Conservation (phyloP, 768 basidiomycete species). For the Agrocybe pediades region DNA sequence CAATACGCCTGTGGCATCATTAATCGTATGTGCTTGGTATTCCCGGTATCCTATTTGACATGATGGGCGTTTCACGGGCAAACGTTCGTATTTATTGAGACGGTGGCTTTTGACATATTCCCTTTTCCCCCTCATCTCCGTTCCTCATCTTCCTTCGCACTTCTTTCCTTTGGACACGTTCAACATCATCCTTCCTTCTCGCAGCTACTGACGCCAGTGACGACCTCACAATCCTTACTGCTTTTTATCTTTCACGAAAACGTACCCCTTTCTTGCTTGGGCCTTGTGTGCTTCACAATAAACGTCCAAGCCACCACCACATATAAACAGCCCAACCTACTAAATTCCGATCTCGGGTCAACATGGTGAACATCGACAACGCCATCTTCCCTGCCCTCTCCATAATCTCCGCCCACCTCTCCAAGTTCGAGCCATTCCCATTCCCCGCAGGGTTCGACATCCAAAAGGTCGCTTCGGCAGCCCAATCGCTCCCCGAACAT, state of each 20-base stretch:
- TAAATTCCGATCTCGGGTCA: background rate
- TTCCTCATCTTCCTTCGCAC: background rate
- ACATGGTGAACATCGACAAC: slow-evolving; percentile 20
- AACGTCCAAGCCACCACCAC: too few species aligned
- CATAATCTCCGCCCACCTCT: slow-evolving; percentile 17
- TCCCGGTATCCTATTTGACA: too few species aligned
- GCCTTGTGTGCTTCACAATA: too few species aligned
- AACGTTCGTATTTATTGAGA: too few species aligned
- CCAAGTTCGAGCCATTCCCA: slow-evolving; percentile 25
- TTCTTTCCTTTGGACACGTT: background rate
- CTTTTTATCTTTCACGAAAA: too few species aligned
- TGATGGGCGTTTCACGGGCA: too few species aligned
- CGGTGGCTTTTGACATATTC: too few species aligned
- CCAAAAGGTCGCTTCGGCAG: slow-evolving; percentile 30
- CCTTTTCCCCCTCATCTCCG: background rate
- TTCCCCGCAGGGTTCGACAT: slow-evolving; percentile 42
- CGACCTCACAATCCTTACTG: slow-evolving; percentile 3
- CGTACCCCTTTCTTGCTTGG: too few species aligned
- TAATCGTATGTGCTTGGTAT: too few species aligned
- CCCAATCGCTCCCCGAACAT: slow-evolving; percentile 38
- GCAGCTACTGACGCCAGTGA: background rate
- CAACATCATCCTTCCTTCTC: background rate
- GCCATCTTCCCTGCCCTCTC: slow-evolving; percentile 18
- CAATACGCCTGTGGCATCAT: too few species aligned
- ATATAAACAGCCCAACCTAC: too few species aligned